Evolutionary conservation across 2,329 filamentous ascomycete genomes (phyloP), one percentile per base, ranked within the genome.

Genomic region (Pezicula rhizophila): DNA sequence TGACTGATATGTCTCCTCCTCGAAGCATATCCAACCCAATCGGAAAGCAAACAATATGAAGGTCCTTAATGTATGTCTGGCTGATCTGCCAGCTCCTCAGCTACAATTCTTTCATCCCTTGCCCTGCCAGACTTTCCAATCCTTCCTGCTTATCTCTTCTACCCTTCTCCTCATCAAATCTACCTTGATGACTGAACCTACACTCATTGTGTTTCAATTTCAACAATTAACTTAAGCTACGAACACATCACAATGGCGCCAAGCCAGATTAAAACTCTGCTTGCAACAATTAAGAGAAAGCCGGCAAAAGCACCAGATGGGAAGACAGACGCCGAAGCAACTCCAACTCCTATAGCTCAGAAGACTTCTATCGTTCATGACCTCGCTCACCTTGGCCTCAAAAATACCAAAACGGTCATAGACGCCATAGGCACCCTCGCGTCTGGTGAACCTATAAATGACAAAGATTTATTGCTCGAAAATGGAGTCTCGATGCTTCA

Each of bases 401-500:
- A 71, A 47, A 65, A 72, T 51, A 63, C 63, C 14, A 61, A 59
- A 49, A 70, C 68, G 5, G 54, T 73, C 20, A 63, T 63, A 2
- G 60, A 68, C 48, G 71, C 68, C 33, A 60, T 74, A 37, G 66
- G 66, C 4, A 68, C 67, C 2, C 57, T 74, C 35, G 70, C 69
- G 2, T 66, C 68, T 15, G 71, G 72, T n/a, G 66, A 71, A 40
- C 71, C 72, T 5, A 49, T 74, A 49, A 64, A 75, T 52, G 72
- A 75, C 57, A 74, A 74, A 55, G 63, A 74, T 28, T 59, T 70
- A 5, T 49, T 75, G 48, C 67, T 76, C 17, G 76, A 79, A 54
- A 63, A 77, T 62, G 75, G 73, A 15, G 74, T 79, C 2, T 60
- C 70, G 11, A 75, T 78, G 71, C 67, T 78, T 17, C 74, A 77